Evolutionary conservation across 2,329 filamentous ascomycete genomes (phyloP), one percentile per base, ranked within the genome.

Genomic region (Penicillium polonicum): DNA sequence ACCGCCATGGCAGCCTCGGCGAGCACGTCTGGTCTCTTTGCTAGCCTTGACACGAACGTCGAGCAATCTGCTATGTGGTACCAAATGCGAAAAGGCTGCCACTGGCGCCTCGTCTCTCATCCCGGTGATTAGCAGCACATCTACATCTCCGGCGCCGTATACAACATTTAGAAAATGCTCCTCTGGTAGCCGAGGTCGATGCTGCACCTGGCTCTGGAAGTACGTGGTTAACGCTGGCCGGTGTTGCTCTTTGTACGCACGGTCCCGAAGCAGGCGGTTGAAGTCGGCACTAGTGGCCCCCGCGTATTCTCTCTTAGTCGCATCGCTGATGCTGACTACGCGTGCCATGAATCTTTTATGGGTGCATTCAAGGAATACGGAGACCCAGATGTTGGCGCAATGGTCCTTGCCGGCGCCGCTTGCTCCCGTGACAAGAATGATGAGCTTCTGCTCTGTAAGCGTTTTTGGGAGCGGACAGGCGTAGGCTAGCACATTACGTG

Each of bases 71-170:
- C 74, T 80, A 2, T 77, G 68, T 48, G 83, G 78, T 12, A 85
- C 80, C 25, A 86, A 65, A 73, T 82, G 80, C n/a, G 81, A 82
- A 0, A 85, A 80, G 13, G 60, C 42, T 59, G 82, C 73, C 12
- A 87, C 76, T 0, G 85, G 85, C 5, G 83, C 80, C 48, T 82
- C 73, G 48, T 88, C 85, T 75, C 84, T 81, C 81, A 87, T 83
- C 0, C 85, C 85, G 0, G 85, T 88, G 61, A 89, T 82, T 0
- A 88, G 57, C 43, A 88, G 70, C 48, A 87, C 82, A 55, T 86
- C 81, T 2, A 77, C 73, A 68, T 77, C 76, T 49, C 12, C 60
- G 6, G 76, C 74, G 13, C 60, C 55, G 35, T 72, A 19, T 3
- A 87, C 79, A 2, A 80, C 69, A 25, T 75, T 58, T 41, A 82